Conservation (phyloP, 257 asterid species). For the Primulina tabacum region DNA sequence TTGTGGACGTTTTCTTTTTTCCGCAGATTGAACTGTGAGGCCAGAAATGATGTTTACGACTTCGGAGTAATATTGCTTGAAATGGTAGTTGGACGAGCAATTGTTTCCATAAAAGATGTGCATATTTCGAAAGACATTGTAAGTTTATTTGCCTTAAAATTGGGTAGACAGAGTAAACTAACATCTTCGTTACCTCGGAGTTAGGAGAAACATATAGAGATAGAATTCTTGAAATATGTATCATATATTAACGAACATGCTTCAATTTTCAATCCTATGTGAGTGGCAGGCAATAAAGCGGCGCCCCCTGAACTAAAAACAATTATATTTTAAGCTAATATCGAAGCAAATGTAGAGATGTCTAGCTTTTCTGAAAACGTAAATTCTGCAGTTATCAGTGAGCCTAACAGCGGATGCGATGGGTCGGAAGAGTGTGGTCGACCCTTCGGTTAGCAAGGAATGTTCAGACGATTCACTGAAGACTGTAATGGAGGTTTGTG, state of each 20-base stretch:
- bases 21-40: constrained; percentile 44
- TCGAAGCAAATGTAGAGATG: neutral
- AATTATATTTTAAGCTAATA: neutral
- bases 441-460: constrained; percentile 65
- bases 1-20: neutral
- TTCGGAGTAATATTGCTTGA: constrained; percentile 90
- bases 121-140: constrained; percentile 58
- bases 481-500: constrained; percentile 65
- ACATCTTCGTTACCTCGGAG: too few species aligned
- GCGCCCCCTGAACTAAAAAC: too few species aligned
- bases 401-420: constrained; percentile 51
- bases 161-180: too few species aligned
- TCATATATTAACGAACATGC: too few species aligned
- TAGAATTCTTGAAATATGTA: neutral
- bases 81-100: constrained; percentile 59
- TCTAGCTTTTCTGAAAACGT: too few species aligned
- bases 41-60: constrained; percentile 61
- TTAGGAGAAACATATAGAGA: neutral
- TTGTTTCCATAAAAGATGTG: constrained; percentile 43
- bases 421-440: constrained; percentile 57
- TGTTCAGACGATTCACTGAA: constrained; percentile 69
- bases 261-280: too few species aligned
- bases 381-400: constrained; percentile 41
- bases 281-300: too few species aligned
- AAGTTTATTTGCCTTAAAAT: constrained; percentile 26